Base-by-base conservation (phyloP, 1,139 yeast genomes). In the Eremothecium cymbalariae region DNA sequence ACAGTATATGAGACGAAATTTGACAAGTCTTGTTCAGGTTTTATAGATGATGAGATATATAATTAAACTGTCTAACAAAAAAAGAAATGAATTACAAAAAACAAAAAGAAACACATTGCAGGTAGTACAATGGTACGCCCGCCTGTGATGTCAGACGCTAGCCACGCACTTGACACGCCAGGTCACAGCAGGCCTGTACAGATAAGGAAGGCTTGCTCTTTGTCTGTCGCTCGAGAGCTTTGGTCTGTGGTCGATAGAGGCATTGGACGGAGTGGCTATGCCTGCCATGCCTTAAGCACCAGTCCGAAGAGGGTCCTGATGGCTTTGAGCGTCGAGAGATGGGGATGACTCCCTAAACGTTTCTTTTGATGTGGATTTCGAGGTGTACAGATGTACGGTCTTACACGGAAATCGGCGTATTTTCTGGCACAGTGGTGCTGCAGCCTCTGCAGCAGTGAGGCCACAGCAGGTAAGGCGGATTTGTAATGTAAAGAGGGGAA, bases 11-110 rank as follows among this genome's bases (percentile, higher is more conserved):
- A 23, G 13, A 23, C 25, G 25, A 23, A 23, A 8, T 23, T 23
- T 14, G 25, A 8, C 25, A 11, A 23, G 6, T 16, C 13, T 17
- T 21, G 30, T 27, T 21, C 13, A 16, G 21, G 14, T 27, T 27
- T n/a, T 27, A 27, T 27, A 27, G 30, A 27, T 27, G 30, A 27
- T 27, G 30, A 27, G 30, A 27, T 23, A 8, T 8, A 11, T 27
- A 16, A 16, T 16, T 27, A 18, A 27, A 27, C 30, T 27, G 19
- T 27, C 28, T 21, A 11, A 21, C n/a, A 27, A 14, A 27, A 27
- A 27, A 27, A 27, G 30, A 27, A 27, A 27, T 12, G 14, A 27
- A 27, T 25, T 27, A 27, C 30, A 27, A 27, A 27, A n/a, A 27
- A 27, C 30, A 11, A 27, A 27, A 27, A 27, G 21, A 27, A 18